A percentile compares a stretch with the other conserved stretches of the same genome.
These are phyloP conservation scores for Ogataea neopini DNA, from an alignment of 805 yeast species.

Conservation along the genomic window DNA sequence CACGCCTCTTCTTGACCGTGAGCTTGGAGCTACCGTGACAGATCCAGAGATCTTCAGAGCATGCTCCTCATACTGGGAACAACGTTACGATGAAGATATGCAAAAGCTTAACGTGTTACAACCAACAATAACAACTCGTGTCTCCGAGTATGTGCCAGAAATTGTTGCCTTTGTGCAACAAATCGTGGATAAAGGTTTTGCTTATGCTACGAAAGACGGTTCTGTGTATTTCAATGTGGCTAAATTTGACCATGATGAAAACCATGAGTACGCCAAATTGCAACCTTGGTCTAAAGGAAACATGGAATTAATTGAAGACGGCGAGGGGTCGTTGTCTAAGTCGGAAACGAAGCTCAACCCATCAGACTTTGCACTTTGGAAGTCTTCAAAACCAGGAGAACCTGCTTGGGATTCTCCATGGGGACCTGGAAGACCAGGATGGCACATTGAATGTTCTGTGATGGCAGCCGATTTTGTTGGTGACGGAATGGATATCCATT, in stretches of 20 bases:
- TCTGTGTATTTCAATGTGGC: constrained; percentile 95
- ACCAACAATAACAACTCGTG: constrained; percentile 86
- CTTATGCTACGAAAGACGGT: constrained; percentile 81
- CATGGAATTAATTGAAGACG: constrained; percentile 82
- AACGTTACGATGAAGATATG: constrained; percentile 85
- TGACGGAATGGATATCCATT: constrained; percentile 83
- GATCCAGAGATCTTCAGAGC: constrained; percentile 83
- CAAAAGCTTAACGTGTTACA: constrained; percentile 76
- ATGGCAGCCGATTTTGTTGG: constrained; percentile 95
- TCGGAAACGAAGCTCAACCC: constrained; percentile 65
- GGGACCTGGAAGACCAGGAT: constrained; percentile 98
- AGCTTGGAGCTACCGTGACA: constrained; percentile 71
- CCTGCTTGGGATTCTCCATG: constrained; percentile 95
- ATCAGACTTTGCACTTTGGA: constrained; percentile 96
- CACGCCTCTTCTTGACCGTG: constrained; percentile 69
- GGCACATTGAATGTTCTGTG: constrained; percentile 99
- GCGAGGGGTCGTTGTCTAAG: constrained; percentile 78
- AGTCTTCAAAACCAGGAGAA: constrained; percentile 94
- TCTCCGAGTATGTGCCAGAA: constrained; percentile 93
- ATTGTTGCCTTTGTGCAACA: constrained; percentile 75
- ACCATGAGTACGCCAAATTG: constrained; percentile 88
- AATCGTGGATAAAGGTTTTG: constrained; percentile 80
- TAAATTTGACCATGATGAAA: constrained; percentile 67
- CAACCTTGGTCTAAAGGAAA: constrained; percentile 98
- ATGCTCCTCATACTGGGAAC: constrained; percentile 89